Evolutionary conservation across 805 yeast species (phyloP).

Genomic region (Yamadazyma takamatsuzukensis): DNA sequence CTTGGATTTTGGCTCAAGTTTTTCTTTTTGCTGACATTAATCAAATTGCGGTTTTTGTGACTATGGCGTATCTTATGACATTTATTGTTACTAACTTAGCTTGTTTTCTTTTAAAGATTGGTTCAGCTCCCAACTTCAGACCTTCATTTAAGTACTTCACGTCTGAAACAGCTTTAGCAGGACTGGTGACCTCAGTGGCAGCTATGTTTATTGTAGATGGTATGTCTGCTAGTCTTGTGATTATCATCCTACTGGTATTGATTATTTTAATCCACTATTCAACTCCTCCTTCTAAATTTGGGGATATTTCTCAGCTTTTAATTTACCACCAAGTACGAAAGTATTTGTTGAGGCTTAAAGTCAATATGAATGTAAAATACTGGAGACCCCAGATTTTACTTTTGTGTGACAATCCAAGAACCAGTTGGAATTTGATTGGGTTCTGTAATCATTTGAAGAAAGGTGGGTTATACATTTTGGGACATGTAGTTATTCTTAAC

Average conservation of each 20-base stretch:
- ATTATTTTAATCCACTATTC: slow-evolving; percentile 81
- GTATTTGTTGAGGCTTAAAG: slow-evolving; percentile 73
- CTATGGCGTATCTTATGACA: slow-evolving; percentile 97
- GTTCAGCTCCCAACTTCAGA: slow-evolving; percentile 97
- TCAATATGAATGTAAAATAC: slow-evolving; percentile 88
- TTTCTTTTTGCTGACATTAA: slow-evolving; percentile 89
- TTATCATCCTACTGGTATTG: slow-evolving; percentile 59
- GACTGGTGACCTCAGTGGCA: slow-evolving; percentile 61
- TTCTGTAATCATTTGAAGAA: slow-evolving; percentile 94
- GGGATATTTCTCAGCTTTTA: slow-evolving; percentile 93
- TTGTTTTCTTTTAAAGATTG: slow-evolving; percentile 79
- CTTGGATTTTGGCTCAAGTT: slow-evolving; percentile 81
- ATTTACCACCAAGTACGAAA: slow-evolving; percentile 97
- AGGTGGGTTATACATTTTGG: slow-evolving; percentile 89
- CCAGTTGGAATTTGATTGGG: slow-evolving; percentile 85
- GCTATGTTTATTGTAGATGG: slow-evolving; percentile 98
- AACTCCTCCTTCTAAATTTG: slow-evolving; percentile 96
- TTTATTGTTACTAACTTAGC: slow-evolving; percentile 93
- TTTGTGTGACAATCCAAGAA: slow-evolving; percentile 86
- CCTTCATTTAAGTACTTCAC: slow-evolving; percentile 91
- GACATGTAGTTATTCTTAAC: slow-evolving; percentile 78
- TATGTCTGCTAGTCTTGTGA: slow-evolving; percentile 73
- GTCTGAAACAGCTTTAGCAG: slow-evolving; percentile 74
- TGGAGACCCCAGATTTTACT: slow-evolving; percentile 96
- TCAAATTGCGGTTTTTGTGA: slow-evolving; percentile 89